Conservation (phyloP, 257 asterid species). For the Pogostemon cablin region DNA sequence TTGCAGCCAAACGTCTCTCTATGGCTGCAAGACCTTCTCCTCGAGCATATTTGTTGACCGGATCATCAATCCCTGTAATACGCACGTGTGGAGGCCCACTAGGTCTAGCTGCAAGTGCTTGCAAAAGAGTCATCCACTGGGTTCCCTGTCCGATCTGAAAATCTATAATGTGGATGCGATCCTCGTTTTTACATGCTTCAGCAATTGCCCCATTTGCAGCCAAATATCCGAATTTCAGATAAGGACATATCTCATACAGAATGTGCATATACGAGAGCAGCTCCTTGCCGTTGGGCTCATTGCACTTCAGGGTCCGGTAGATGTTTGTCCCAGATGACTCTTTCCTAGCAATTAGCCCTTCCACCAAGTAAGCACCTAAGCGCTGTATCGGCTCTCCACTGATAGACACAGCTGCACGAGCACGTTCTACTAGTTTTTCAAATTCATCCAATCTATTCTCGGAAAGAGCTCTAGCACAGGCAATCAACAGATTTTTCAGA, state of each 20-base stretch:
- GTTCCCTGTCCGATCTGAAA: constrained; percentile 95
- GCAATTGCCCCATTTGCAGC: constrained; percentile 98
- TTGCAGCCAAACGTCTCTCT: constrained; percentile 53
- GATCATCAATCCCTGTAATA: constrained; percentile 92
- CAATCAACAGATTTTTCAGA: constrained; percentile 66
- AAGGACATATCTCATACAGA: constrained; percentile 86
- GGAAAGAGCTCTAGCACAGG: constrained; percentile 72
- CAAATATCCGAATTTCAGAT: constrained; percentile 90
- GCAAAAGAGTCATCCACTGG: constrained; percentile 89
- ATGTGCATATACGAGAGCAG: constrained; percentile 83
- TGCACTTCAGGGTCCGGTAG: constrained; percentile 72
- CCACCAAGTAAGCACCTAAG: constrained; percentile 89
- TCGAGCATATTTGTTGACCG: constrained; percentile 76
- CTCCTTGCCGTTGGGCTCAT: constrained; percentile 72
- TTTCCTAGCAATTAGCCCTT: constrained; percentile 81
- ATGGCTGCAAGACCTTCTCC: constrained; percentile 70
- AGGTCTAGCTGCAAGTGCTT: constrained; percentile 91
- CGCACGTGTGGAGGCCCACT: constrained; percentile 90
- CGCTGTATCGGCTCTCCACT: constrained; percentile 94
- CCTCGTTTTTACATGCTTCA: constrained; percentile 78
- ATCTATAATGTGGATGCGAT: constrained; percentile 81
- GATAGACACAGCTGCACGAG: constrained; percentile 67
- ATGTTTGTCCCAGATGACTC: constrained; percentile 82
- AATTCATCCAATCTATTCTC: constrained; percentile 57
- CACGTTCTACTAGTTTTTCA: constrained; percentile 49